Base-by-base conservation (phyloP, 2,329 filamentous ascomycete species). In the Xylariaceae sp. region DNA sequence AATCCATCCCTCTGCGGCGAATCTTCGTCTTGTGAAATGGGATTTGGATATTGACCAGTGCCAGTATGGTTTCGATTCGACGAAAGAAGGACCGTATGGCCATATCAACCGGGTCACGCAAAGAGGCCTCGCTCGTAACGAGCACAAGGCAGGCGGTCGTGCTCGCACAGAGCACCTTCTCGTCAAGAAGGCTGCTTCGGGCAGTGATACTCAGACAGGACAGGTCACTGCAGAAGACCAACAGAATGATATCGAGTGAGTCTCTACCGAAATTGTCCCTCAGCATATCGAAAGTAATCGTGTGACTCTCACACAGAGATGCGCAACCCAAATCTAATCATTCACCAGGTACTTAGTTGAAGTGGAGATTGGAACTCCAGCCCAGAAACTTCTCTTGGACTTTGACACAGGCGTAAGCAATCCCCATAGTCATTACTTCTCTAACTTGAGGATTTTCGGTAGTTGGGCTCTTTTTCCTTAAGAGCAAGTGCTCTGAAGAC, bases 321-420 rank as follows among this genome's bases (percentile, higher is more conserved):
- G 22, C 22, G 22, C 22, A 27, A 27, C 22, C 4, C 22, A 27
- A 7, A 7, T 5, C 22, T 27, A 27, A 27, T 7, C 7, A 27
- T 27, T 27, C 22, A 27, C 78, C 4, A 68, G 80, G 67, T 64
- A 88, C 61, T 75, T 87, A 32, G 83, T 77, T 40, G 73, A 79
- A 22, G 80, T 89, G 33, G 63, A 70, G 15, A 83, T 89, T 53
- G 86, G 86, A 30, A 84, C 78, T 2, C 84, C 85, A 11, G 66
- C 75, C 1, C 85, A 89, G 70, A 81, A 69, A 42, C 57, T 84
- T 36, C 76, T 74, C 54, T 67, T 88, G 17, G 78, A 87, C 61
- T 87, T 89, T 53, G 86, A 89, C 64, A 87, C 85, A 36, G 85
- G 84, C 22, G 22, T 27, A 27, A 27, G 22, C 7, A 27, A 27